Conservation (phyloP, 495 filamentous ascomycete species). For the Lepraria neglecta region DNA sequence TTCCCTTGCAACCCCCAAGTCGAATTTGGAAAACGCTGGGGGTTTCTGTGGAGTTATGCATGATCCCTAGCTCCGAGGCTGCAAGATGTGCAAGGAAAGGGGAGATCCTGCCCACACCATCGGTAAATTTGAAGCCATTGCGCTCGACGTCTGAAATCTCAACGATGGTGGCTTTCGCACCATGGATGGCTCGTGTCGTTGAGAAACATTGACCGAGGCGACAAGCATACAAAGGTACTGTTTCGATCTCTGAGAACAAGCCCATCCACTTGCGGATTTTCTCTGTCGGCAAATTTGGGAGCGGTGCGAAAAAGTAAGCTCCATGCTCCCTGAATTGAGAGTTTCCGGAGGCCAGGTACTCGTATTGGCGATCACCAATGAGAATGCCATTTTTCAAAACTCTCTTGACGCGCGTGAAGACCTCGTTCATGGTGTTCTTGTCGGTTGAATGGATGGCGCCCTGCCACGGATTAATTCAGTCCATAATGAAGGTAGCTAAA, state of each 20-base stretch:
- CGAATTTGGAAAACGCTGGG: constrained; percentile 91
- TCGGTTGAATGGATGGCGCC: constrained; percentile 53
- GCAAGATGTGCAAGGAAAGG: constrained; percentile 64
- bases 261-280: constrained; percentile 92
- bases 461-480: constrained; percentile 26
- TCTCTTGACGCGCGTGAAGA: constrained; percentile 68
- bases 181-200: constrained; percentile 66
- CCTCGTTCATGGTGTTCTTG: constrained; percentile 54
- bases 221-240: constrained; percentile 79
- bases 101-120: constrained; percentile 93
- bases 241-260: constrained; percentile 65
- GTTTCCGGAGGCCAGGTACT: constrained; percentile 93
- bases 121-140: constrained; percentile 68
- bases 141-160: constrained; percentile 58
- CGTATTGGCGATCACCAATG: constrained; percentile 72
- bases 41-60: constrained; percentile 37
- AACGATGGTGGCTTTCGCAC: constrained; percentile 36
- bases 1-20: constrained; percentile 84
- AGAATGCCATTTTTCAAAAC: constrained; percentile 71
- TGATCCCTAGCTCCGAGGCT: constrained; percentile 55
- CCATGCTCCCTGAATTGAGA: constrained; percentile 91
- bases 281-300: constrained; percentile 53
- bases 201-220: constrained; percentile 93
- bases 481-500: constrained; percentile 7
- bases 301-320: constrained; percentile 78